These are phyloP conservation scores for Monosporascus sp. DNA, from an alignment of 2,329 filamentous ascomycete species.

Conservation along the genomic window DNA sequence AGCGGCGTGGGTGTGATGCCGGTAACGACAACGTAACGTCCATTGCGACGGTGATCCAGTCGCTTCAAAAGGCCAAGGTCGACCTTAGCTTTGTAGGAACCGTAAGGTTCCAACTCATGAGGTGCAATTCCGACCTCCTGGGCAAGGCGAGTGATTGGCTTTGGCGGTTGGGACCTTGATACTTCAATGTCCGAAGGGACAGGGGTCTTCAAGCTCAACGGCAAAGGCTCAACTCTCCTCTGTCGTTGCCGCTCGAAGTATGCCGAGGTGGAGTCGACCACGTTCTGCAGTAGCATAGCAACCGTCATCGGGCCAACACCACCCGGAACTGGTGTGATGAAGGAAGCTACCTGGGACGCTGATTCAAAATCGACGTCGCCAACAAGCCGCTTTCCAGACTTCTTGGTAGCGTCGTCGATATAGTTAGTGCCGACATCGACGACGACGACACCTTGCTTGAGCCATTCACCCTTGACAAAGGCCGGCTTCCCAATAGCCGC, in stretches of 20 bases:
- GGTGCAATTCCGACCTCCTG: slow-evolving; percentile 79
- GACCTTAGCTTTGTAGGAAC: slow-evolving; percentile 93
- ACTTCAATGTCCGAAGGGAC: slow-evolving; percentile 96
- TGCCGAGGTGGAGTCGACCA: slow-evolving; percentile 75
- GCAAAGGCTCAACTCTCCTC: slow-evolving; percentile 75
- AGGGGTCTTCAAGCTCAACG: slow-evolving; percentile 69
- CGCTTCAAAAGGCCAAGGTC: slow-evolving; percentile 77
- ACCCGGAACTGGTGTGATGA: slow-evolving; percentile 93
- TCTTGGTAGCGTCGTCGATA: slow-evolving; percentile 81
- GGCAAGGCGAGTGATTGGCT: slow-evolving; percentile 80
- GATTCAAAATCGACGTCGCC: slow-evolving; percentile 92
- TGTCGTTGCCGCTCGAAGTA: slow-evolving; percentile 81
- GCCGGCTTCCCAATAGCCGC: slow-evolving; percentile 84
- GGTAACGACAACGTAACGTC: slow-evolving; percentile 86
- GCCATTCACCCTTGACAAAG: slow-evolving; percentile 91
- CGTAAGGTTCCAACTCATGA: slow-evolving; percentile 92
- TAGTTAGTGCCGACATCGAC: slow-evolving; percentile 98
- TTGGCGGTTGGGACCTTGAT: slow-evolving; percentile 84
- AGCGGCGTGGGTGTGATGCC: slow-evolving; percentile 96
- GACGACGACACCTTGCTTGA: slow-evolving; percentile 91
- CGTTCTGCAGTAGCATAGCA: slow-evolving; percentile 95
- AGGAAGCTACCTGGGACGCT: slow-evolving; percentile 77
- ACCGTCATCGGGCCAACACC: slow-evolving; percentile 99
- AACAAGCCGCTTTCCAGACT: slow-evolving; percentile 86
- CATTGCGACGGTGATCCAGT: slow-evolving; percentile 80